Evolutionary conservation across 345 rosid species (phyloP).

Genomic region (Boechera divaricarpa): DNA sequence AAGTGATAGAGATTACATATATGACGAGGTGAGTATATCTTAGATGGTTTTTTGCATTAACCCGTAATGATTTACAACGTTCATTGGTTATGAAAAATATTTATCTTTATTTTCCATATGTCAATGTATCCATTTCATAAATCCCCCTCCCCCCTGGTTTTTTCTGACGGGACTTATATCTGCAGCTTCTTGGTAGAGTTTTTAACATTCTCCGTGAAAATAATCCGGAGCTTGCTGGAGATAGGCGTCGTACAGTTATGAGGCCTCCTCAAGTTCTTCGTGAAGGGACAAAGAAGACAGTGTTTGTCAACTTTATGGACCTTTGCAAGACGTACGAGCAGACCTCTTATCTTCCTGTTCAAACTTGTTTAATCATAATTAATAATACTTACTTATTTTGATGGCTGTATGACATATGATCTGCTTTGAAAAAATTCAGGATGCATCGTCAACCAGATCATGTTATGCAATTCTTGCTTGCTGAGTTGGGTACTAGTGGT

Average conservation of each 20-base stretch:
- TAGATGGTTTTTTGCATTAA: not conserved
- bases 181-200: conserved; percentile 91
- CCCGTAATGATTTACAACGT: not conserved
- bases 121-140: conserved; percentile 4
- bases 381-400: conserved; percentile 4
- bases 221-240: conserved; percentile 95
- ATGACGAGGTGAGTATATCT: conserved; percentile 71
- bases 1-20: conserved; percentile 82
- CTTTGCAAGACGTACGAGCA: conserved; percentile 82
- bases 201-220: conserved; percentile 91
- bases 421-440: conserved; percentile 43
- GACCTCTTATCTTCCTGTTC: conserved; percentile 20
- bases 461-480: conserved; percentile 88
- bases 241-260: conserved; percentile 97
- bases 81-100: conserved; percentile 1
- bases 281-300: conserved; percentile 99
- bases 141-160: not conserved
- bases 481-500: conserved; percentile 96
- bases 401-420: conserved; percentile 15
- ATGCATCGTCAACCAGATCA: conserved; percentile 98
- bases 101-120: not conserved
- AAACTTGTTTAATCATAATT: not conserved
- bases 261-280: conserved; percentile 98
- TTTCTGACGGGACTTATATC: conserved; percentile 28
- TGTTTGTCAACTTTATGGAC: conserved; percentile 94